phyloP scores from a whole-genome alignment of 2,329 filamentous ascomycete genomes.

The Teratosphaeriaceae sp. region DNA sequence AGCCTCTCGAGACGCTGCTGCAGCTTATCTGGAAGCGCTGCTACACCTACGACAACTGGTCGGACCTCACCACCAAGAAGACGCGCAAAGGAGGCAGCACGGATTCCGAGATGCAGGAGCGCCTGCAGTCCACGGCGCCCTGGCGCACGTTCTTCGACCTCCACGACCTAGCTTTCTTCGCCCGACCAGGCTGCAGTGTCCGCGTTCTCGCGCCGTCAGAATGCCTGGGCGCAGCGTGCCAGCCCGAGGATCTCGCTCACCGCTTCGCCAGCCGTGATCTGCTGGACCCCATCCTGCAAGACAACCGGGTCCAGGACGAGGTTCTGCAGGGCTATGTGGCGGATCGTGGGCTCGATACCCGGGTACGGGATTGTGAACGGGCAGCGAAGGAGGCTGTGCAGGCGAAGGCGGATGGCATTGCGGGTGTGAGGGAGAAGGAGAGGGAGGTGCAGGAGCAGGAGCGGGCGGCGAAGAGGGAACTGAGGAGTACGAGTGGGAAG shows the following conservation, averaged over 20 bases:
- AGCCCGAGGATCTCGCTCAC: conserved; percentile 52
- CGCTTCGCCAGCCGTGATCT: conserved; percentile 50
- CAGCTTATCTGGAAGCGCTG: conserved; percentile 82
- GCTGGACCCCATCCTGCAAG: conserved; percentile 60
- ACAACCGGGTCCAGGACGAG: conserved; percentile 67
- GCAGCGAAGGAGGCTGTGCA: conserved; percentile 34
- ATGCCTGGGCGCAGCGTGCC: conserved; percentile 48
- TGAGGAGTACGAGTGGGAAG: no score
- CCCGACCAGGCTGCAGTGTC: conserved; percentile 12
- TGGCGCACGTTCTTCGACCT: conserved; percentile 43
- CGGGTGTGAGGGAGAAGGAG: conserved; percentile 19
- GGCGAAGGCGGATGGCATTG: conserved; percentile 26
- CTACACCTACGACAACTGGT: conserved; percentile 80
- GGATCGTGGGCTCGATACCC: conserved; percentile 62
- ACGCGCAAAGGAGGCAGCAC: conserved; percentile 50
- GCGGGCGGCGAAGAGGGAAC: neutral
- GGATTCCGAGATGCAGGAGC: conserved; percentile 59
- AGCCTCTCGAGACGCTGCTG: conserved; percentile 50
- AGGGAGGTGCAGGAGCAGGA: conserved; percentile 5
- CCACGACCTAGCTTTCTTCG: conserved; percentile 13
- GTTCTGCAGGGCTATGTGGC: conserved; percentile 58
- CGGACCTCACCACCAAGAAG: conserved; percentile 67
- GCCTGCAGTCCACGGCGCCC: conserved; percentile 38
- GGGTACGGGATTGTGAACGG: conserved; percentile 46
- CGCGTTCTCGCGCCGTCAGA: conserved; percentile 22